These are phyloP conservation scores for Leccinum longicurvipes DNA, from an alignment of 768 basidiomycete genomes.

Conservation along the genomic window DNA sequence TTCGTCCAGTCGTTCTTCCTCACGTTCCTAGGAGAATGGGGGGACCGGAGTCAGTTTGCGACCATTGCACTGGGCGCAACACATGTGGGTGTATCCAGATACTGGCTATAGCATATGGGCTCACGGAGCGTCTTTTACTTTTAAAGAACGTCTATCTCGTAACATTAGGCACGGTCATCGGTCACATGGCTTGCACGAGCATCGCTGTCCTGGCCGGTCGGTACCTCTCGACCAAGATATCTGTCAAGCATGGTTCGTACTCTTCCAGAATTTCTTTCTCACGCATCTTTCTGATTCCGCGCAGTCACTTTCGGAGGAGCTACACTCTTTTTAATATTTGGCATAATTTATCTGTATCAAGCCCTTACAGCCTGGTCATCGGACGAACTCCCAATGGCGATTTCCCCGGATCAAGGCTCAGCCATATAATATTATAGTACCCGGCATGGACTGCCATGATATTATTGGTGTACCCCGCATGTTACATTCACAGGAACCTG, in stretches of 20 bases:
- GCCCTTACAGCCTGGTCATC: constrained; percentile 35
- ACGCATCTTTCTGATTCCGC: background rate
- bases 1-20: constrained; percentile 94
- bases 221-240: constrained; percentile 90
- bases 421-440: background rate
- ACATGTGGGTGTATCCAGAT: constrained; percentile 57
- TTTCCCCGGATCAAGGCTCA: constrained; percentile 6
- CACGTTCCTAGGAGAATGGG: constrained; percentile 99
- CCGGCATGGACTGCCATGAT: background rate
- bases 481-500: background rate
- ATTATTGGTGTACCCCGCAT: background rate
- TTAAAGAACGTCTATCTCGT: constrained; percentile 88
- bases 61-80: constrained; percentile 95
- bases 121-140: constrained; percentile 2
- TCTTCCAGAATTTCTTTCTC: background rate
- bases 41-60: constrained; percentile 94
- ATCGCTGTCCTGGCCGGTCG: constrained; percentile 93
- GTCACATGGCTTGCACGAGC: constrained; percentile 83
- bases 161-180: constrained; percentile 83
- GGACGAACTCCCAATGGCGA: constrained; percentile 20
- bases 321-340: constrained; percentile 78
- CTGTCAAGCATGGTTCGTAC: constrained; percentile 81
- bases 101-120: background rate
- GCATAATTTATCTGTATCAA: constrained; percentile 73
- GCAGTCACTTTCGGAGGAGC: constrained; percentile 86